phyloP scores from a whole-genome alignment of 306 rosid genomes.

The Chamaecrista fasciculata region DNA sequence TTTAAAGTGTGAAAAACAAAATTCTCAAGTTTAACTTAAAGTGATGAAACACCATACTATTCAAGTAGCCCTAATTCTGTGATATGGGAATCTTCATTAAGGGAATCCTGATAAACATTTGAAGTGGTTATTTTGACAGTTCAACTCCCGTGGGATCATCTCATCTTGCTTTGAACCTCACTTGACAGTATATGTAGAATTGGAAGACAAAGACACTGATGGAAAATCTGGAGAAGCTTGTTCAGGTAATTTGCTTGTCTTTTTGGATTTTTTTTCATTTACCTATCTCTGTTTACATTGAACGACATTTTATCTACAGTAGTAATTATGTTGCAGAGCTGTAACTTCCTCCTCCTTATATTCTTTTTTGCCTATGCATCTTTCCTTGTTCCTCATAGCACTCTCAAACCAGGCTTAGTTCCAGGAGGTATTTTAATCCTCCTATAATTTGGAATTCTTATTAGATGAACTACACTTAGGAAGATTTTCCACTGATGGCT shows the following conservation, averaged over 20 bases:
- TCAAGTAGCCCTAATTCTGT: no score
- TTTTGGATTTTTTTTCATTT: conserved; percentile 21
- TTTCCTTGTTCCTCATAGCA: not conserved
- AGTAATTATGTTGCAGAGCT: not conserved
- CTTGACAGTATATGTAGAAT: conserved; percentile 81
- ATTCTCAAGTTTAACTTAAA: no score
- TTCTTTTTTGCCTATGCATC: conserved; percentile 18
- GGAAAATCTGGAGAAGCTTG: conserved; percentile 95
- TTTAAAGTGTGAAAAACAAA: no score
- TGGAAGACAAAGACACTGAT: conserved; percentile 96
- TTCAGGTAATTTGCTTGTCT: conserved; percentile 68
- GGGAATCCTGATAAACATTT: conserved; percentile 31
- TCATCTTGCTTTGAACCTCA: conserved; percentile 99
- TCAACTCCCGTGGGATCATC: conserved; percentile 96
- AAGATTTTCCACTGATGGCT: not conserved
- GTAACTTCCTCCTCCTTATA: not conserved
- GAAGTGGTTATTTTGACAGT: conserved; percentile 65
- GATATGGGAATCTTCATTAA: no score
- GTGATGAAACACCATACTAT: no score
- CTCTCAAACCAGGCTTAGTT: not conserved
- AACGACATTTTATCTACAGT: conserved; percentile 20
- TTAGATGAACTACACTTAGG: not conserved
- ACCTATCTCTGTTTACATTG: conserved; percentile 6
- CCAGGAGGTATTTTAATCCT: not conserved
- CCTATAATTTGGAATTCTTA: not conserved